A percentile compares a stretch with the other conserved stretches of the same genome.
Conservation (phyloP, 371 early-diverging fungal genomes). For the Lichtheimia ramosa region DNA sequence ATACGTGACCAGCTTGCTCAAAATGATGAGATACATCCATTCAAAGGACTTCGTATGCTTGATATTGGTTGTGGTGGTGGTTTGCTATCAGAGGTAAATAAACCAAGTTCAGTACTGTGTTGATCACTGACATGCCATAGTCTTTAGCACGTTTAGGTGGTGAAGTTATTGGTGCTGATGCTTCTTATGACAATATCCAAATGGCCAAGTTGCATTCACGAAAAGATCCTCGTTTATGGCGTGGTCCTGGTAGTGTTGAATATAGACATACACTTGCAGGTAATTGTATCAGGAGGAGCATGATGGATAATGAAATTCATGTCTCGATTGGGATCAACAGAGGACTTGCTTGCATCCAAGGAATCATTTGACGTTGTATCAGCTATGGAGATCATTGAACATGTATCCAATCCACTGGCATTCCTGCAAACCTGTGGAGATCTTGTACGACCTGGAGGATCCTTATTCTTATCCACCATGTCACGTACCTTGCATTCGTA, state of each 20-base stretch:
- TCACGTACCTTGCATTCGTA: conserved; percentile 80
- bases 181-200: conserved; percentile 76
- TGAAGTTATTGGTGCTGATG: conserved; percentile 83
- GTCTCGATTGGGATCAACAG: conserved; percentile 21
- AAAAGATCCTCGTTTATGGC: conserved; percentile 61
- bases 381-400: conserved; percentile 93
- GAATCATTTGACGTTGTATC: conserved; percentile 80
- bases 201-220: conserved; percentile 78
- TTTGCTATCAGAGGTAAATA: conserved; percentile 77
- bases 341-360: conserved; percentile 58
- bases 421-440: conserved; percentile 71
- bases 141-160: conserved; percentile 84
- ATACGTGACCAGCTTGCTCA: conserved; percentile 61
- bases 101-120: background rate
- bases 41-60: conserved; percentile 66
- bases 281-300: conserved; percentile 18
- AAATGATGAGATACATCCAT: conserved; percentile 37
- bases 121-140: conserved; percentile 15
- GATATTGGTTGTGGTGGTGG: conserved; percentile 98
- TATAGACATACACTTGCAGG: conserved; percentile 75
- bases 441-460: conserved; percentile 69
- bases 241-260: conserved; percentile 56
- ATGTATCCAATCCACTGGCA: conserved; percentile 74
- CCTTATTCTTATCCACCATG: conserved; percentile 88
- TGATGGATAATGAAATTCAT: background rate